phyloP scores from a whole-genome alignment of 371 early-diverging fungal genomes.

The Mortierella polycephala region DNA sequence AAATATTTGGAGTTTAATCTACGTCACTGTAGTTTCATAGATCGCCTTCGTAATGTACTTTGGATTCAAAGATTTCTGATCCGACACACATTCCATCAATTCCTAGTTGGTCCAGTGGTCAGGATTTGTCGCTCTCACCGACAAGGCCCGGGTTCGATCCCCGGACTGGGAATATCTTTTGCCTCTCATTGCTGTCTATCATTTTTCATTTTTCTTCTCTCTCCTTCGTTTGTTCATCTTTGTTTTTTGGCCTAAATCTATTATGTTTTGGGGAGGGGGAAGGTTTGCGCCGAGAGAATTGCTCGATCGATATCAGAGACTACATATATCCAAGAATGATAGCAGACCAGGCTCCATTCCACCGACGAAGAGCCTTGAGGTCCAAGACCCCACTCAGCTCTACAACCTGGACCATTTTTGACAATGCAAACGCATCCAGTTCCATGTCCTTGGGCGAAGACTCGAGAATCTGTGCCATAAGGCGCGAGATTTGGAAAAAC shows the following conservation, averaged over 20 bases:
- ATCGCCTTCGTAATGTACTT: too few species aligned
- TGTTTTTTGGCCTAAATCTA: too few species aligned
- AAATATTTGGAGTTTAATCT: too few species aligned
- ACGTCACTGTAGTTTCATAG: too few species aligned
- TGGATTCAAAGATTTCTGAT: too few species aligned
- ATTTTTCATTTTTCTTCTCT: too few species aligned
- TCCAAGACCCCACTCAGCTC: conserved; percentile 36
- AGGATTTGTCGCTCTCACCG: conserved; percentile 59
- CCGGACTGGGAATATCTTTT: conserved; percentile 2
- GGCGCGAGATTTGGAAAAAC: conserved; percentile 32
- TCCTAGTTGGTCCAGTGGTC: conserved; percentile 56
- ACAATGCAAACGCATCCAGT: conserved; percentile 40
- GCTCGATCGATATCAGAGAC: too few species aligned
- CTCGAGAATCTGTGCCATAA: conserved; percentile 35
- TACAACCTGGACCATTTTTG: conserved; percentile 49
- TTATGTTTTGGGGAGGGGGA: too few species aligned
- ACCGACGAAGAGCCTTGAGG: conserved; percentile 31
- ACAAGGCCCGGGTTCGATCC: conserved; percentile 47
- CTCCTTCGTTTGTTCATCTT: too few species aligned
- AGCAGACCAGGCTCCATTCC: conserved; percentile 48
- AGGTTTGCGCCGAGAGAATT: too few species aligned
- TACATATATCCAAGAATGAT: conserved; percentile 50
- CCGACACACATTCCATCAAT: too few species aligned
- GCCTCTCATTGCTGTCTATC: neutral
- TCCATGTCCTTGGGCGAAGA: conserved; percentile 40